Base-by-base conservation (phyloP, 495 filamentous ascomycete species). In the Tuber aestivum region DNA sequence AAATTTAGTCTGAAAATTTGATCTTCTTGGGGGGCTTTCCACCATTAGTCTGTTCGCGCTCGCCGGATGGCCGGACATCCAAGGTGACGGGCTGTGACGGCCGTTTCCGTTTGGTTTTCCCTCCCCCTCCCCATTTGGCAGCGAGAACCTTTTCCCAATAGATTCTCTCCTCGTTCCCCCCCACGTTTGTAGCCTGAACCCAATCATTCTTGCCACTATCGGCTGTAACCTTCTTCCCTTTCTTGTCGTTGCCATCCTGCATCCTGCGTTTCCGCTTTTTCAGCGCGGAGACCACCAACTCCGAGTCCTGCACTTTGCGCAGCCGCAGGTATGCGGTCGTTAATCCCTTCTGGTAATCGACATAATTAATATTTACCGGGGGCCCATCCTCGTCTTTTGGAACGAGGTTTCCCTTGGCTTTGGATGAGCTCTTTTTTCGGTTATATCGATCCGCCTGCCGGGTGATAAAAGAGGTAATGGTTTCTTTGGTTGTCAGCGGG, bases 291-390 rank as follows among this genome's bases (percentile, higher is more conserved):
- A 81, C 72, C 27, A 83, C 78, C 61, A 83, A 70, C 44, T 77
- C 23, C 12, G 81, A 82, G 42, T 83, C 81, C 42, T 74, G 50
- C 44, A n/a, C 38, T n/a, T 56, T 76, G 12, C 65, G 70, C 70
- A 77, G 78, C 32, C 81, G 79, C 65, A 81, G 38, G 45, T 81
- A 78, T 69, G 82, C 82, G 32, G 72, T 44, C 41, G 72, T 48
- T 20, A 80, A 70, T 20, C 81, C 81, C 37, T 76, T 81, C 69
- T 77, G 76, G 45, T 83, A 83, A 69, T 83, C 81, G 40, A 83
- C 75, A 44, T 83, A 83, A 65, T 82, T 78, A 69, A 83, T 83
- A 1, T 75, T 74, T 12, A 79, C 50, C 18, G 70, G 41, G 27
- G 45, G 37, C 8, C 40, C 18, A 50, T 72, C 41, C n/a, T 75